Evolutionary conservation across 768 basidiomycete species (phyloP), one percentile per base, ranked within the genome.

Genomic region (Rhodotorula paludigena): DNA sequence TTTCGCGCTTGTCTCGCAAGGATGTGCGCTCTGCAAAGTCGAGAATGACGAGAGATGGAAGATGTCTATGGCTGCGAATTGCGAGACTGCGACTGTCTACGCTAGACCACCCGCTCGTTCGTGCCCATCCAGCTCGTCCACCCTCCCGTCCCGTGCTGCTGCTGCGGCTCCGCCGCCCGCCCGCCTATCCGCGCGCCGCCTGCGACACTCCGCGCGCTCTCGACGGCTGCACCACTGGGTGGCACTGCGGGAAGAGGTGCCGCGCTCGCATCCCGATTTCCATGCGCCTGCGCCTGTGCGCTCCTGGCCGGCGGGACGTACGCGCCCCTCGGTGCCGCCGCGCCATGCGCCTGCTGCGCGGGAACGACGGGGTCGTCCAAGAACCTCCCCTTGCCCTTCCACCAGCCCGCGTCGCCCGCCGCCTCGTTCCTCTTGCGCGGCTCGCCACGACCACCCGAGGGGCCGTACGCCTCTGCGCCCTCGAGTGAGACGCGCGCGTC

Each of bases 361-460:
- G 54, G 38, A 8, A 41, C 44, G 35, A 49, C n/a, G 42, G 61
- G 61, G 21, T 62, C 61, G 16, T 62, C 61, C 14, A 62, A 11
- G 36, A 62, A 62, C 33, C 53, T 23, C 18, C 61, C 61, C 35
- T 62, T 62, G 32, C 41, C 30, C 52, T 61, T 54, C 52, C 52
- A 62, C 52, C 3, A n/a, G 20, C 20, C 21, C 33, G 32, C 53
- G 28, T 33, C n/a, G 38, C 61, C 9, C 51, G 28, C 42, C 25
- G 58, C n/a, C 35, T 8, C 7, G 32, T 28, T 11, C 10, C 5
- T 51, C 39, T 25, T 32, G 30, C 48, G 21, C 5, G 23, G 10
- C 14, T 15, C 30, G 41, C 11, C 12, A 42, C 12, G 41, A 42
- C 41, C 12, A 42, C 44, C 21, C 8, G 28, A 5, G 33, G 51